Conservation (phyloP, 176 grass and related monocot species). For the Ampelocalamus luodianensis region DNA sequence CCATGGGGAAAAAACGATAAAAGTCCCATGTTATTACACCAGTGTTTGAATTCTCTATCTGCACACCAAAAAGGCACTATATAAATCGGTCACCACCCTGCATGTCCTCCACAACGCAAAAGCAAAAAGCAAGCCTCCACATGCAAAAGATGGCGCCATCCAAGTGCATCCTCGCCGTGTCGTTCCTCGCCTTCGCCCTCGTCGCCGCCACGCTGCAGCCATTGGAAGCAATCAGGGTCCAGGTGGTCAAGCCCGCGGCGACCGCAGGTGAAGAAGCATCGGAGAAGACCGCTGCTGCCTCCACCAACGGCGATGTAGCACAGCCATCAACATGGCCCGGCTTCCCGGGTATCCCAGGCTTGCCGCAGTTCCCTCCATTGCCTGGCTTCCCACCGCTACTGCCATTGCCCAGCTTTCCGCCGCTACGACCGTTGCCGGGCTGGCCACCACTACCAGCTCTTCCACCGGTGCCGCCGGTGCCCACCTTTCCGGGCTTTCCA, state of each 20-base stretch:
- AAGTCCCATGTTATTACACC: no score
- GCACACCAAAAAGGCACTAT: no score
- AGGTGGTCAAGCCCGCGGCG: background rate
- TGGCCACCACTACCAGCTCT: background rate
- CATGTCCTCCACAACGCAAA: background rate
- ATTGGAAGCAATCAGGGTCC: conserved; percentile 12
- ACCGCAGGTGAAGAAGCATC: background rate
- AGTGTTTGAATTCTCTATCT: no score
- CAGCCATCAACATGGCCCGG: background rate
- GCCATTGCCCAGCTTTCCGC: background rate
- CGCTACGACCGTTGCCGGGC: background rate
- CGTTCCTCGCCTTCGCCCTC: conserved; percentile 16
- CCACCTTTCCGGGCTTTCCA: background rate
- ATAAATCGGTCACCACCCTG: no score
- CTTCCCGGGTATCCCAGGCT: background rate
- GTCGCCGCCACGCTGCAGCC: background rate
- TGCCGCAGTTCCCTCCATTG: background rate
- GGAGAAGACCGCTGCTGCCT: background rate
- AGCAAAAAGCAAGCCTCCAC: background rate
- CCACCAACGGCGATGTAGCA: background rate
- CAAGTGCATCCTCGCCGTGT: background rate
- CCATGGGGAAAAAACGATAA: no score
- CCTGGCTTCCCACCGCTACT: background rate
- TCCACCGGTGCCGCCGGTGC: background rate
- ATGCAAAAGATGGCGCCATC: background rate